Base-by-base conservation (phyloP, 306 rosid genomes). In the Sphenostylis stenocarpa region DNA sequence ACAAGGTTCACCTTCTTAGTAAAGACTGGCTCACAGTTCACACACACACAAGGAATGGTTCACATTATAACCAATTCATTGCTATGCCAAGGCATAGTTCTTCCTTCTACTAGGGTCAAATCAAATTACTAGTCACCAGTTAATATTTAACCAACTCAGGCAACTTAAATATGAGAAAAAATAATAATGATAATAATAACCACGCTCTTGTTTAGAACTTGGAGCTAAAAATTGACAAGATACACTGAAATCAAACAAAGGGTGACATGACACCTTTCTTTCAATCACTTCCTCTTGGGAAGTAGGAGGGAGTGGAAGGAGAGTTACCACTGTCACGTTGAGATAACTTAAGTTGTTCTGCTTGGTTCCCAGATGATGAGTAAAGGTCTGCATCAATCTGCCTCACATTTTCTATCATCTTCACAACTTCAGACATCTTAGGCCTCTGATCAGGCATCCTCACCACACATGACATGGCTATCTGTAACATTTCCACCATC, bases 401-500 rank as follows among this genome's bases (percentile, higher is more conserved):
- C 71, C 87, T 84, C 39, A 93, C 97, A 72, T 53, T 89, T 68
- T 91, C 97, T 6, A 91, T 85, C 97, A 91, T 82, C 85, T 85
- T 91, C 73, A 83, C 88, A 10, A 93, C 86, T 56, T 93, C 93
- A n/a, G 70, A 39, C 87, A 93, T 93, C 81, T 85, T 91, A 0
- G 97, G 97, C 26, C 96, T 88, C 78, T 93, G 97, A 73, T 93
- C 98, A 2, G 97, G 90, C 89, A 88, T 90, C 81, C 98, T 88
- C 48, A 83, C 93, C 23, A 93, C 98, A 57, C 98, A 93, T 33
- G 98, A 83, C 93, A 93, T 87, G 6, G 97, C 98, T 53, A 93
- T 89, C 84, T 91, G 98, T 28, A 91, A 83, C 96, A 89, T 91
- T 75, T 91, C 98, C 28, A 93, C 98, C 97, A 93, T 89, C 89